Evolutionary conservation across 2,329 filamentous ascomycete genomes (phyloP).

Genomic region (Aspergillus neoniger): DNA sequence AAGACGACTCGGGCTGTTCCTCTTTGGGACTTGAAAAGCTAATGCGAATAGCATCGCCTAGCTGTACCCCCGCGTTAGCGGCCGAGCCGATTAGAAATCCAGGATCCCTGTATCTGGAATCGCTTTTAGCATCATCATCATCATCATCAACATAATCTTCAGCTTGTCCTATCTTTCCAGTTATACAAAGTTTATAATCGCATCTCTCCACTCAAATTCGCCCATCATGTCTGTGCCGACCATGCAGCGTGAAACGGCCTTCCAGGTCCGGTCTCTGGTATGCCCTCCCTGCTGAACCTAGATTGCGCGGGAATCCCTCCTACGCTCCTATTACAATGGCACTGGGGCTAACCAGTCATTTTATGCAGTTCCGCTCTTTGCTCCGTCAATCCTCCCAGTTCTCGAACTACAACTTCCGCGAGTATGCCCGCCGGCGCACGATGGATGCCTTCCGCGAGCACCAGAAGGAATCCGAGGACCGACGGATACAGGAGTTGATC

Average conservation of each 20-base stretch:
- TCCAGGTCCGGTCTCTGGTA: constrained; percentile 52
- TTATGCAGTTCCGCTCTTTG: constrained; percentile 83
- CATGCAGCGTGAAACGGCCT: constrained; percentile 46
- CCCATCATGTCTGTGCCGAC: constrained; percentile 47
- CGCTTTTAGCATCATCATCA: not conserved
- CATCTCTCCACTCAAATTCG: constrained; percentile 11
- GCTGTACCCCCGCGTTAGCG: not conserved
- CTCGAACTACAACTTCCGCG: constrained; percentile 93
- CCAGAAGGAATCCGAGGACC: constrained; percentile 68
- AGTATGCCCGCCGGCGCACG: constrained; percentile 90
- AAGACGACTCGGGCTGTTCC: not conserved
- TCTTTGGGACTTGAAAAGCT: not conserved
- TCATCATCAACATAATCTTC: not conserved
- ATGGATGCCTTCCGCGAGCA: constrained; percentile 87
- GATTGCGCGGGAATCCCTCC: not conserved
- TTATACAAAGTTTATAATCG: not conserved
- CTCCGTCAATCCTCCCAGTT: constrained; percentile 85
- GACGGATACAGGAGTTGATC: constrained; percentile 81
- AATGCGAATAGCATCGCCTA: constrained; percentile 2
- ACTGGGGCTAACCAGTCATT: not conserved
- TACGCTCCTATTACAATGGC: not conserved
- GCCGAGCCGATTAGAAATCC: not conserved
- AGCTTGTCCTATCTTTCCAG: not conserved
- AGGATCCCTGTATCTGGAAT: constrained; percentile 3
- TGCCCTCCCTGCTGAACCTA: constrained; percentile 17